Conservation (phyloP, 1,284 basidiomycete genomes). For the Tetrapyrgos nigripes region DNA sequence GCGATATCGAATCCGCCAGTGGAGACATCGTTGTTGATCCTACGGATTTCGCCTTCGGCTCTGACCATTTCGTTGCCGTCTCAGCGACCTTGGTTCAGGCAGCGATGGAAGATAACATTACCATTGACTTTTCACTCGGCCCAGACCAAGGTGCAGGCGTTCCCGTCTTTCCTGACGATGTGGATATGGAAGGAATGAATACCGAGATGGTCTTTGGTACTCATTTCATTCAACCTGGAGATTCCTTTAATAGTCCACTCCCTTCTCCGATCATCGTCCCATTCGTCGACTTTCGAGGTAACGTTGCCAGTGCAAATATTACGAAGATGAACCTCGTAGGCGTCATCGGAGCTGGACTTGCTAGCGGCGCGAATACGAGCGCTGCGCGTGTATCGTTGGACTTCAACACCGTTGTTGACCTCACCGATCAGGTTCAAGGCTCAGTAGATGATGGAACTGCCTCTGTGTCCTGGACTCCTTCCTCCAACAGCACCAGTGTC, state of each 20-base stretch:
- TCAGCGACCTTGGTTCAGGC: slow-evolving; percentile 15
- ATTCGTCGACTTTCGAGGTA: slow-evolving; percentile 3
- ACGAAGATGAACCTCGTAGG: slow-evolving; percentile 17
- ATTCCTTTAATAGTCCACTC: slow-evolving; percentile 15
- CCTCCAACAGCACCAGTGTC: slow-evolving; percentile 15
- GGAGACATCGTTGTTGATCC: slow-evolving; percentile 21
- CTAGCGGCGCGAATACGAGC: slow-evolving; percentile 12
- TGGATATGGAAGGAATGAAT: slow-evolving; percentile 23
- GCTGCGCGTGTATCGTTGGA: slow-evolving; percentile 18
- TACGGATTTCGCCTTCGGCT: slow-evolving; percentile 22
- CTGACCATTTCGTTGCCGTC: slow-evolving; percentile 19
- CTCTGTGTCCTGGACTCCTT: slow-evolving; percentile 14
- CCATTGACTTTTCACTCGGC: slow-evolving; percentile 22
- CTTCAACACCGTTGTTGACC: slow-evolving; percentile 20
- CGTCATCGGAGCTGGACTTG: slow-evolving; percentile 19
- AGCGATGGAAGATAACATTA: slow-evolving; percentile 18
- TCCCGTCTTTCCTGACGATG: slow-evolving; percentile 20
- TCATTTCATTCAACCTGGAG: slow-evolving; percentile 16
- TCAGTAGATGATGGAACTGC: neutral
- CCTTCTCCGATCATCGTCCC: slow-evolving; percentile 18
- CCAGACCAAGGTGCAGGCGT: slow-evolving; percentile 23
- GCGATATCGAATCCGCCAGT: slow-evolving; percentile 1
- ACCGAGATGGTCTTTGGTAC: slow-evolving; percentile 22
- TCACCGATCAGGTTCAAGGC: slow-evolving; percentile 17
- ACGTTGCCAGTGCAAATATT: slow-evolving; percentile 20